A percentile compares a stretch with the other conserved stretches of the same genome.
phyloP scores from a whole-genome alignment of 2,329 filamentous ascomycete genomes.

The Tolypocladium ophioglossoides region DNA sequence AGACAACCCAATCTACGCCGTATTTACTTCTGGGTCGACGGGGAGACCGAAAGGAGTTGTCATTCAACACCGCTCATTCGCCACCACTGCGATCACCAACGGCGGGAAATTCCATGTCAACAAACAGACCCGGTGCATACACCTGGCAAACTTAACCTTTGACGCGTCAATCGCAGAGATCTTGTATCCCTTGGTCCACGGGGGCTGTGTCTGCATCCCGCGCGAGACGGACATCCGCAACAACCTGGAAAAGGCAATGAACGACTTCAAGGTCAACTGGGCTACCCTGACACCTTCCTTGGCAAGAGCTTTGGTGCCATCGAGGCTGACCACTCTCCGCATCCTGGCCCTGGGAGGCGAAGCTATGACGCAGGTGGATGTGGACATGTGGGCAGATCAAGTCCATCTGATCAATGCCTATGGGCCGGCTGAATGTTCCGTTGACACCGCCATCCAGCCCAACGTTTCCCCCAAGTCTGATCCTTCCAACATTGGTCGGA shows the following conservation, averaged over 20 bases:
- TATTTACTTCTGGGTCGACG: conserved; percentile 43
- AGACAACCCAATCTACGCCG: conserved; percentile 19
- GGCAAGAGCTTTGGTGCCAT: background rate
- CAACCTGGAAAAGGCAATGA: conserved; percentile 5
- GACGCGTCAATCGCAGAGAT: conserved; percentile 8
- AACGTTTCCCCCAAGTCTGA: background rate
- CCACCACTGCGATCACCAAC: conserved; percentile 1
- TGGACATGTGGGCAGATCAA: conserved; percentile 5
- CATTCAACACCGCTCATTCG: conserved; percentile 2
- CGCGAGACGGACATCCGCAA: conserved; percentile 5
- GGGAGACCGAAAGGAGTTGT: conserved; percentile 32
- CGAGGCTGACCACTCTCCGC: conserved; percentile 5
- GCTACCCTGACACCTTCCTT: conserved; percentile 6
- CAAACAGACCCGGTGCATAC: background rate
- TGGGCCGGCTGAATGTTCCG: conserved; percentile 22
- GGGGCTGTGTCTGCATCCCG: conserved; percentile 9
- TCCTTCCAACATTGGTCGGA: conserved; percentile 2
- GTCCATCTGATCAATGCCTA: conserved; percentile 28
- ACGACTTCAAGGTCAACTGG: conserved; percentile 1
- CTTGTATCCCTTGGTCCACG: conserved; percentile 5
- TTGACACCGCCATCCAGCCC: conserved; percentile 8
- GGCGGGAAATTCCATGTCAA: background rate
- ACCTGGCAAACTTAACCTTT: conserved; percentile 9
- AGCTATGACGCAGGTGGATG: conserved; percentile 16
- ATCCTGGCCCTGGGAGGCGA: conserved; percentile 14